These are phyloP conservation scores for Fraxinus anomala DNA, from an alignment of 257 asterid species.

Conservation along the genomic window DNA sequence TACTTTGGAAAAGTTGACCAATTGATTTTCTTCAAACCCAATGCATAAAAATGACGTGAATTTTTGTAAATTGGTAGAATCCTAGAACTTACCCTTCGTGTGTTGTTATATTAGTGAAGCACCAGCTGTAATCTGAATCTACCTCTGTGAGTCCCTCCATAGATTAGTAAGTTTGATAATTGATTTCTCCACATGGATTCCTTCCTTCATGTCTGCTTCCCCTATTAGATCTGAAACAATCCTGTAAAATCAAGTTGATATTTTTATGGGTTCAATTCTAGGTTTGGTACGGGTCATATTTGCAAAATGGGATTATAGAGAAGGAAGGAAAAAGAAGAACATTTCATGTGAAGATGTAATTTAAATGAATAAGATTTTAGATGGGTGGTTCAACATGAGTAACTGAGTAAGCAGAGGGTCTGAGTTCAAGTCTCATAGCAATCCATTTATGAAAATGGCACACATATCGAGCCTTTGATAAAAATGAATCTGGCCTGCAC, in stretches of 20 bases:
- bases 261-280: neutral
- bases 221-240: neutral
- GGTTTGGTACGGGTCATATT: neutral
- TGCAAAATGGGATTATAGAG: neutral
- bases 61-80: constrained; percentile 20
- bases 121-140: neutral
- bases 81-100: neutral
- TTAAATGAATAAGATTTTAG: neutral
- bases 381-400: neutral
- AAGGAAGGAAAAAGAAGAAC: neutral
- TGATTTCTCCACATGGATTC: constrained; percentile 13
- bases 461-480: neutral
- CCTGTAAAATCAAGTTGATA: constrained; percentile 15
- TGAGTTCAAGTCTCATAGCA: neutral
- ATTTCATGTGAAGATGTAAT: neutral
- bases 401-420: neutral
- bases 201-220: neutral
- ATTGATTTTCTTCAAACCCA: constrained; percentile 5
- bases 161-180: neutral
- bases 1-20: constrained; percentile 19
- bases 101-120: constrained; percentile 5
- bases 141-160: neutral
- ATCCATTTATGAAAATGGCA: neutral
- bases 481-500: neutral
- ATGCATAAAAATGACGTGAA: neutral